A percentile compares a stretch with the other conserved stretches of the same genome.
These are phyloP conservation scores for Sphagnum tenellum DNA, from an alignment of 225 moss, liverwort and hornwort genomes.

Conservation along the genomic window DNA sequence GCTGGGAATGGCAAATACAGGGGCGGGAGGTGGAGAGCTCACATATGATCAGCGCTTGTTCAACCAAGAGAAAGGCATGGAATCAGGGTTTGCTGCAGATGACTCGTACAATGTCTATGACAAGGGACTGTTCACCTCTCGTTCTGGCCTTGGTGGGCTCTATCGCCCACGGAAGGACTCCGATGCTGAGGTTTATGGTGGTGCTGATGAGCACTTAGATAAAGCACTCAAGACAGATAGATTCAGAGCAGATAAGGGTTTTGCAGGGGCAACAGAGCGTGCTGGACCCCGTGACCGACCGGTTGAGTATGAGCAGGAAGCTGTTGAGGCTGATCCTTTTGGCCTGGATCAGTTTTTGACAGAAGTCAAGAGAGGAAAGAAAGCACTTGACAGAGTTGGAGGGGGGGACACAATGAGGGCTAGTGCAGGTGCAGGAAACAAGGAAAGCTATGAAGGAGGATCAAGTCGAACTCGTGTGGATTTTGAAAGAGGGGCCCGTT, in stretches of 20 bases:
- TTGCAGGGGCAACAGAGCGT: conserved; percentile 37
- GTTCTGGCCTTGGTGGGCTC: conserved; percentile 37
- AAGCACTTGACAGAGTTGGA: conserved; percentile 63
- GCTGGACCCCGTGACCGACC: conserved; percentile 22
- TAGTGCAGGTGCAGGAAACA: conserved; percentile 73
- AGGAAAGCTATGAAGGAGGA: conserved; percentile 79
- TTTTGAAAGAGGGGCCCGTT: conserved; percentile 74
- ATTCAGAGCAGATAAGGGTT: conserved; percentile 46
- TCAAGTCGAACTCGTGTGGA: conserved; percentile 81
- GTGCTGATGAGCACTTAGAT: conserved; percentile 27
- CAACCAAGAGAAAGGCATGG: conserved; percentile 59
- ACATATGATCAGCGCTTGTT: conserved; percentile 54
- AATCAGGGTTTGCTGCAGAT: conserved; percentile 54
- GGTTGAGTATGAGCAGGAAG: conserved; percentile 39
- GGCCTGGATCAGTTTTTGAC: conserved; percentile 54
- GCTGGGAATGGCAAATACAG: conserved; percentile 44
- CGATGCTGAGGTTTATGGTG: conserved; percentile 33
- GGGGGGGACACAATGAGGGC: conserved; percentile 86
- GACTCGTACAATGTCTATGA: conserved; percentile 48
- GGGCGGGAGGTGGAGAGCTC: conserved; percentile 33
- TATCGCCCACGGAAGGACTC: conserved; percentile 41
- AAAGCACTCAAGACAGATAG: conserved; percentile 35
- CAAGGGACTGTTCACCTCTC: conserved; percentile 40
- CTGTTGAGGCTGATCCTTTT: conserved; percentile 58
- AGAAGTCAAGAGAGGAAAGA: conserved; percentile 65